phyloP scores from a whole-genome alignment of 78 protist genomes.

The Dictyostelium firmibasis region DNA sequence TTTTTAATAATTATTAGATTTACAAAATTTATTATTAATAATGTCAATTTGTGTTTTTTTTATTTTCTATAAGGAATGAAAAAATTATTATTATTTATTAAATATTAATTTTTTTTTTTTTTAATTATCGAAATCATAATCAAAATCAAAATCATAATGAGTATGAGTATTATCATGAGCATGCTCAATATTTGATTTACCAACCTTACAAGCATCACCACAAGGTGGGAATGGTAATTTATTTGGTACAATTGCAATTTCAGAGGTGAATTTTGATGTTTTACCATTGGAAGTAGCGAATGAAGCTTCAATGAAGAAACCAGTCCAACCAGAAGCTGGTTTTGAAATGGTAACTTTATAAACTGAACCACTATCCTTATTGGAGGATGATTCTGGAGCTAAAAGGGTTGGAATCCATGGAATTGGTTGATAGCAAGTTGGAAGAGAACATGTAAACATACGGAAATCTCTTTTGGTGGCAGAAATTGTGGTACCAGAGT shows the following conservation, averaged over 20 bases:
- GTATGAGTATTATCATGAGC: not conserved
- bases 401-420: not conserved
- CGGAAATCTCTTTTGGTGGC: conserved; percentile 40
- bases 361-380: not conserved
- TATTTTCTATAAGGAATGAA: too few relatives aligned
- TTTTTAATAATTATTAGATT: too few relatives aligned
- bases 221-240: not conserved
- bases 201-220: not conserved
- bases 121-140: not conserved
- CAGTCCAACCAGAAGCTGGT: not conserved
- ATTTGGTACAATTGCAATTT: conserved; percentile 6
- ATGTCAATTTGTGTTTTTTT: too few relatives aligned
- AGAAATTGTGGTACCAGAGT: not conserved
- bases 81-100: not conserved
- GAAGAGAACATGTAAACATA: not conserved
- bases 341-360: not conserved
- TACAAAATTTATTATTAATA: too few relatives aligned
- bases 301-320: not conserved
- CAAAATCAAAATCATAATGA: not conserved
- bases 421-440: not conserved
- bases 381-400: not conserved
- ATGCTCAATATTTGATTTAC: not conserved
- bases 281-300: not conserved
- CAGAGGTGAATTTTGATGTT: not conserved
- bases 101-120: not conserved